Base-by-base conservation (phyloP, 129 eudicot species). In the Chrysanthemum lavandulifolium region DNA sequence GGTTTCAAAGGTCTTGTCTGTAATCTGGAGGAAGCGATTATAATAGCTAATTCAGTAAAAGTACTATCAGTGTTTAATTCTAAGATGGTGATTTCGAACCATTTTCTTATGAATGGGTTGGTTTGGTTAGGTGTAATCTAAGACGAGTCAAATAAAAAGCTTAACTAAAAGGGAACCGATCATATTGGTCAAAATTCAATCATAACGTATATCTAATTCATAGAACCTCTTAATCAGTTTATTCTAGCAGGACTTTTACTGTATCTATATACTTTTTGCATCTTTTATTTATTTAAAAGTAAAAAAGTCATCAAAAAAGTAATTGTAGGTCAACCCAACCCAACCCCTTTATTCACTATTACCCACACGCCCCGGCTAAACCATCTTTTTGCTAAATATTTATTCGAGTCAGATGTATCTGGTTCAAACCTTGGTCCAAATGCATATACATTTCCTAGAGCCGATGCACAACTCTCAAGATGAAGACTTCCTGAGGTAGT, bases 401-500 rank as follows among this genome's bases (percentile, higher is more conserved):
- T 31, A 3, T 31, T 5, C 6, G 36, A 31, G 5, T 31, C 6
- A 3, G 36, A 31, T 31, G 4, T 31, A 31, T 31, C 6, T 31
- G 36, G 6, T 31, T 31, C 36, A 31, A 31, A 31, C 36, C 36
- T 31, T 31, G 36, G 36, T 6, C 36, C 36, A 31, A 31, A 31
- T 31, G 36, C 36, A 4, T 31, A 31, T 31, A 31, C 36, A 3
- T 31, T 31, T 31, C 36, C 36, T 4, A 31, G 36, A 5, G 6
- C 36, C 6, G 36, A 31, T 5, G 36, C 6, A 5, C 36, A 31
- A 0, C 36, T 31, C 36, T 88, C 96, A 53, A 94, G 87, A 86
- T 90, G 98, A 76, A 86, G 87, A 33, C 85, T 85, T 0, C 98
- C 98, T 2, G 91, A 76, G 13, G 61, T 86, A 0, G 91, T 87